Evolutionary conservation across 805 yeast genomes (phyloP).

Genomic region (Schwanniomyces occidentalis): DNA sequence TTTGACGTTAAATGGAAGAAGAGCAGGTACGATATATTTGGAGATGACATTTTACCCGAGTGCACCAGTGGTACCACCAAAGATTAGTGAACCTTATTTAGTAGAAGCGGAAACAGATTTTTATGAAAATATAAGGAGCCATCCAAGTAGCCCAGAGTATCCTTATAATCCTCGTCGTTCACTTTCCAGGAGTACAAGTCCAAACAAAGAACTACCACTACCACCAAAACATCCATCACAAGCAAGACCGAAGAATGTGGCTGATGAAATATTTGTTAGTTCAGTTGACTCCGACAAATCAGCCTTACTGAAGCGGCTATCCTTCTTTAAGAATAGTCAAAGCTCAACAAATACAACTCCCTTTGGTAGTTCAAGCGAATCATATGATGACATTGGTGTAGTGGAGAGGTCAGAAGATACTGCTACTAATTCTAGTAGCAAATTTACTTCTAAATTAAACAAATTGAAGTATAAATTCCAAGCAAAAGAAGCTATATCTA

Average conservation of each 20-base stretch:
- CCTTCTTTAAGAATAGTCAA: conserved; percentile 11
- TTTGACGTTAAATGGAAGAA: conserved; percentile 61
- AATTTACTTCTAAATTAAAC: conserved; percentile 26
- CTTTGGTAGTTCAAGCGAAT: conserved; percentile 1
- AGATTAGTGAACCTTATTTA: conserved; percentile 13
- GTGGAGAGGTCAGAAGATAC: conserved; percentile 12
- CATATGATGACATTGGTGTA: conserved; percentile 1
- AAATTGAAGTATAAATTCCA: conserved; percentile 34
- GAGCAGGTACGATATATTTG: conserved; percentile 85
- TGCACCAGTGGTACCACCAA: conserved; percentile 45
- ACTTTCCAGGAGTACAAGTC: too few relatives aligned
- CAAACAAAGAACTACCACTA: too few relatives aligned
- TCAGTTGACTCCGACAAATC: conserved; percentile 11
- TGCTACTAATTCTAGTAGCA: conserved; percentile 9
- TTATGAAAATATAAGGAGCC: background rate
- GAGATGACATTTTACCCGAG: conserved; percentile 90
- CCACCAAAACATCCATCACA: conserved; percentile 14
- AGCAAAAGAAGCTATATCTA: conserved; percentile 34
- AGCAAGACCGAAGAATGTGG: conserved; percentile 11
- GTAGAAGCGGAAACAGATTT: conserved; percentile 3
- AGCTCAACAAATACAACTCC: conserved; percentile 6
- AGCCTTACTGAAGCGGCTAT: conserved; percentile 9
- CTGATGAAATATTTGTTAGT: conserved; percentile 27
- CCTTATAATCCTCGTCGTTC: conserved; percentile 4
- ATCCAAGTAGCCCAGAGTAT: conserved; percentile 1